Evolutionary conservation across 2,329 filamentous ascomycete genomes (phyloP).

Genomic region (Pseudovirgaria hyperparasitica): DNA sequence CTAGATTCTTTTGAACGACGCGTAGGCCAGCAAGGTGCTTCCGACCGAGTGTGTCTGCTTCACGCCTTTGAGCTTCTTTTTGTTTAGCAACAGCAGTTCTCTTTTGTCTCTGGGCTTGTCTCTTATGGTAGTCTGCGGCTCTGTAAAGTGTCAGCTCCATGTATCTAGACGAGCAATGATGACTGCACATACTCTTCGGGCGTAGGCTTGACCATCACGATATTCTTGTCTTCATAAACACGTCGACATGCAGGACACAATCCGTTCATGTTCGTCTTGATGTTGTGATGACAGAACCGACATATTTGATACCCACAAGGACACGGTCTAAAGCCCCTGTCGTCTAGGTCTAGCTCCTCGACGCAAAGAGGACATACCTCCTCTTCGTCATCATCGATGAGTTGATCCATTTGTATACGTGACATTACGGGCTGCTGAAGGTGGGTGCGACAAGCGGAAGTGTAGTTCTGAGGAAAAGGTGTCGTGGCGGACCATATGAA

Average conservation of each 20-base stretch:
- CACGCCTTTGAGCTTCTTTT: constrained; percentile 90
- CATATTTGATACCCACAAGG: constrained; percentile 98
- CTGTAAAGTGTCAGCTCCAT: constrained; percentile 29
- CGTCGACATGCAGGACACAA: constrained; percentile 94
- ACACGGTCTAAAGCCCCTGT: constrained; percentile 93
- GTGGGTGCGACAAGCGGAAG: too few species aligned
- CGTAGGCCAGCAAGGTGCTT: constrained; percentile 93
- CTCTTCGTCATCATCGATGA: constrained; percentile 40
- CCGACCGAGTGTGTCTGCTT: constrained; percentile 87
- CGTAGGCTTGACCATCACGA: constrained; percentile 92
- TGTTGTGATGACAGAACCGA: constrained; percentile 99
- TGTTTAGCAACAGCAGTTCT: constrained; percentile 84
- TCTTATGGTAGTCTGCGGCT: constrained; percentile 61
- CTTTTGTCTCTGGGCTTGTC: constrained; percentile 70
- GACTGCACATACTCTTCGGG: constrained; percentile 67
- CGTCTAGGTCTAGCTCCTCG: constrained; percentile 95
- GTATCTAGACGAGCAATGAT: constrained; percentile 6
- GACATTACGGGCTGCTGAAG: constrained; percentile 29
- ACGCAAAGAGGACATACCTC: constrained; percentile 82
- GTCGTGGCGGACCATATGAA: not conserved
- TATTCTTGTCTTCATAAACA: constrained; percentile 92
- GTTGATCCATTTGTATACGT: constrained; percentile 37
- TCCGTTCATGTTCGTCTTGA: constrained; percentile 95
- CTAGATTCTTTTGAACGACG: constrained; percentile 95
- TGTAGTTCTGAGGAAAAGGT: not conserved